Evolutionary conservation across 179 eudicot genomes (phyloP).

Genomic region (Sideroxylon spinosum): DNA sequence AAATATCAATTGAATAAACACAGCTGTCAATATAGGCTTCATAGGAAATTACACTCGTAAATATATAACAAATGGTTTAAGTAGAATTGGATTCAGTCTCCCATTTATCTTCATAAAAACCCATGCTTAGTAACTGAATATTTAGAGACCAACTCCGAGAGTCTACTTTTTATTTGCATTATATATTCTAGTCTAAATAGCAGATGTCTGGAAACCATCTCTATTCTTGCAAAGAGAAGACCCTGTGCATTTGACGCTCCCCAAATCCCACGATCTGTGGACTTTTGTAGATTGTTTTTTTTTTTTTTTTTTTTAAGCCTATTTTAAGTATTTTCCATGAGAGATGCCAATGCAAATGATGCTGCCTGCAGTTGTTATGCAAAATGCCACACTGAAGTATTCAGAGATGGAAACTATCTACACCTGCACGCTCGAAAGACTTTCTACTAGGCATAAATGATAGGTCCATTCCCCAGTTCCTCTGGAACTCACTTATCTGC

Average conservation of each 20-base stretch:
- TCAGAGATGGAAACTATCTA: background rate
- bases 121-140: background rate
- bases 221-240: too few relatives aligned
- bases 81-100: background rate
- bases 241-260: too few relatives aligned
- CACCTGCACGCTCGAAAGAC: constrained; percentile 92
- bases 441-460: constrained; percentile 94
- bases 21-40: background rate
- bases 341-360: too few relatives aligned
- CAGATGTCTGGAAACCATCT: too few relatives aligned
- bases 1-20: background rate
- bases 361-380: background rate
- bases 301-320: too few relatives aligned
- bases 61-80: background rate
- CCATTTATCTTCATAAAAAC: background rate
- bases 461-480: constrained; percentile 96
- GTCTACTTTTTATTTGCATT: too few relatives aligned
- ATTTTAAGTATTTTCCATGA: too few relatives aligned
- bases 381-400: too few relatives aligned
- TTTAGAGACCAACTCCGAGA: too few relatives aligned
- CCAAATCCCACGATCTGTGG: too few relatives aligned
- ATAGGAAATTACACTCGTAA: background rate
- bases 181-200: too few relatives aligned
- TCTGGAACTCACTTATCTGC: constrained; percentile 81
- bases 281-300: too few relatives aligned